A percentile compares a stretch with the other conserved stretches of the same genome.
Conservation (phyloP, 345 rosid species). For the Gossypium anomalum region DNA sequence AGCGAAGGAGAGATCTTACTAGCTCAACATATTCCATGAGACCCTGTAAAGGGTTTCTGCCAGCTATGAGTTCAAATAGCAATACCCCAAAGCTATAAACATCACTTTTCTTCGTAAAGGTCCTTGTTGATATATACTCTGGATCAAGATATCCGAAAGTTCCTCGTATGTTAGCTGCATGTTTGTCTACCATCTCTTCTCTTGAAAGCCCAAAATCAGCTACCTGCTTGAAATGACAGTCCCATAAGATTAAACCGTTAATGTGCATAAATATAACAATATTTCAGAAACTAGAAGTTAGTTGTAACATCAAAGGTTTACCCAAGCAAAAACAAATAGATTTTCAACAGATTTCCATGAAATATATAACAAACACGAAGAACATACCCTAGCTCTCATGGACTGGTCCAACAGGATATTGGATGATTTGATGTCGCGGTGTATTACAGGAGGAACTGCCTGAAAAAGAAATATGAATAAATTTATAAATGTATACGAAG, state of each 20-base stretch:
- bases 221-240: slow-evolving; percentile 44
- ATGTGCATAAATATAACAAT: not conserved
- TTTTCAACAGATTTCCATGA: not conserved
- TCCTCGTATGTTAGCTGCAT: slow-evolving; percentile 76
- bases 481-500: not conserved
- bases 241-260: not conserved
- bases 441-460: slow-evolving; percentile 98
- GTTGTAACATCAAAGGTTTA: not conserved
- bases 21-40: slow-evolving; percentile 93
- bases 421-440: slow-evolving; percentile 89
- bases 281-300: not conserved
- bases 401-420: slow-evolving; percentile 31
- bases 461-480: slow-evolving; percentile 24
- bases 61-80: slow-evolving; percentile 91
- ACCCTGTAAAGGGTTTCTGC: slow-evolving; percentile 94
- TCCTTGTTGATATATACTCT: slow-evolving; percentile 78
- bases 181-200: slow-evolving; percentile 83
- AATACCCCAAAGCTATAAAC: slow-evolving; percentile 96
- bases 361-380: not conserved
- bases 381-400: slow-evolving; percentile 90
- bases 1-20: slow-evolving; percentile 39
- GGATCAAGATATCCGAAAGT: slow-evolving; percentile 99
- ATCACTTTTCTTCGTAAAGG: slow-evolving; percentile 90
- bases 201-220: slow-evolving; percentile 99
- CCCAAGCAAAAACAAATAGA: not conserved